Percentiles rank a stretch among this genome's conserved stretches.
Conservation (phyloP, 2,329 filamentous ascomycete genomes). For the Diaporthe caulivora region DNA sequence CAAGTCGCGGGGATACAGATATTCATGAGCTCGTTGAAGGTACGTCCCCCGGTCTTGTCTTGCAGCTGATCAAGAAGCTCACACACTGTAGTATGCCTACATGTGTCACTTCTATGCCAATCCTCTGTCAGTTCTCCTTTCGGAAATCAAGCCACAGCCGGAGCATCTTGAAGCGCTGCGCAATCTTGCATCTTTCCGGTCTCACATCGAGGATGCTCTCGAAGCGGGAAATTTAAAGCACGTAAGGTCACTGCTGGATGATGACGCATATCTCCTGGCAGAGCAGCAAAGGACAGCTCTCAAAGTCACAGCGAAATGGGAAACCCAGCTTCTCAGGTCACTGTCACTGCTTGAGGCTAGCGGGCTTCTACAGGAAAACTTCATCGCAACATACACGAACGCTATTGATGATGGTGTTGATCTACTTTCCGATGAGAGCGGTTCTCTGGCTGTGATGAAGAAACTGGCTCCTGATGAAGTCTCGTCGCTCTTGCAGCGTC, state of each 20-base stretch:
- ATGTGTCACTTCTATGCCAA: constrained; percentile 91
- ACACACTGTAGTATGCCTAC: constrained; percentile 74
- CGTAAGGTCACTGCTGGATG: constrained; percentile 69
- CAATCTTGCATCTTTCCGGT: constrained; percentile 76
- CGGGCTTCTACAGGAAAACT: constrained; percentile 53
- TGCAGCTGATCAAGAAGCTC: constrained; percentile 38
- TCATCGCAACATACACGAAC: constrained; percentile 71
- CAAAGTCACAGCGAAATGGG: constrained; percentile 45
- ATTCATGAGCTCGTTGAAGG: constrained; percentile 78
- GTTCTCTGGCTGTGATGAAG: constrained; percentile 69
- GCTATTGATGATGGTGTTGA: constrained; percentile 69
- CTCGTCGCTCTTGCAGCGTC: constrained; percentile 54
- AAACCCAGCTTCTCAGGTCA: constrained; percentile 59
- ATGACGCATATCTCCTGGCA: constrained; percentile 67
- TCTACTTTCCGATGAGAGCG: constrained; percentile 62
- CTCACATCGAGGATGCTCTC: constrained; percentile 62
- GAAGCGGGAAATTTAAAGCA: constrained; percentile 55
- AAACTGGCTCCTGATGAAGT: constrained; percentile 68
- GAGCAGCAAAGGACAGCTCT: constrained; percentile 38
- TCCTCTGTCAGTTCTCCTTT: constrained; percentile 74
- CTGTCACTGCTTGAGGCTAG: constrained; percentile 60
- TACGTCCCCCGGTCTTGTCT: constrained; percentile 47
- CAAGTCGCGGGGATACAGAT: constrained; percentile 82
- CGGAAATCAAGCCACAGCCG: constrained; percentile 57
- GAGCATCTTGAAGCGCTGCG: constrained; percentile 77